Evolutionary conservation across 1,284 basidiomycete genomes (phyloP).

Genomic region (Puccinia polysora): DNA sequence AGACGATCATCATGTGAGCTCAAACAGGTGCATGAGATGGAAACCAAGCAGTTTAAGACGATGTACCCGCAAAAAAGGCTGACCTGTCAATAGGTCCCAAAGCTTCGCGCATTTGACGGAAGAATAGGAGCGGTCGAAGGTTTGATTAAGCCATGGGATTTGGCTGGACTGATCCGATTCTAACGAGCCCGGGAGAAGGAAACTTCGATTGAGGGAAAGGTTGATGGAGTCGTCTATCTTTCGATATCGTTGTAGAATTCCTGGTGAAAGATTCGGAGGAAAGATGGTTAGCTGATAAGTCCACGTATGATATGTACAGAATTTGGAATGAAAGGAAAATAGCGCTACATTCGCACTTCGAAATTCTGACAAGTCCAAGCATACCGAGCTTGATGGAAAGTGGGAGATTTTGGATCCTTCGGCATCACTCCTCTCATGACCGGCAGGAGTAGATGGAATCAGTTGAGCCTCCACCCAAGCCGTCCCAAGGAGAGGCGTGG

Average conservation of each 20-base stretch:
- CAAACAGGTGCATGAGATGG: neutral
- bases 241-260: constrained; percentile 8
- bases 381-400: neutral
- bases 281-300: neutral
- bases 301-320: too few species aligned
- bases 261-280: constrained; percentile 1
- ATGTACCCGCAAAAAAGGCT: too few species aligned
- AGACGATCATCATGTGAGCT: neutral
- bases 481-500: neutral
- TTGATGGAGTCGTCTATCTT: constrained; percentile 26
- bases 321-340: neutral
- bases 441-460: neutral
- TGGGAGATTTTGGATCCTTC: neutral
- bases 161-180: neutral
- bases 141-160: neutral
- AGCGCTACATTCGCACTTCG: neutral
- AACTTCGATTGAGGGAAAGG: constrained; percentile 16
- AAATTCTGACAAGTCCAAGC: constrained; percentile 28
- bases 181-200: neutral
- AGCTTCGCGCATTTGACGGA: neutral
- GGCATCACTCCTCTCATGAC: too few species aligned
- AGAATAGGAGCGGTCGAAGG: neutral
- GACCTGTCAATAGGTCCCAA: constrained; percentile 21
- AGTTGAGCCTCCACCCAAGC: constrained; percentile 1
- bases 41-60: too few species aligned